Base-by-base conservation (phyloP, 2,329 filamentous ascomycete species). In the Fonsecaea nubica region DNA sequence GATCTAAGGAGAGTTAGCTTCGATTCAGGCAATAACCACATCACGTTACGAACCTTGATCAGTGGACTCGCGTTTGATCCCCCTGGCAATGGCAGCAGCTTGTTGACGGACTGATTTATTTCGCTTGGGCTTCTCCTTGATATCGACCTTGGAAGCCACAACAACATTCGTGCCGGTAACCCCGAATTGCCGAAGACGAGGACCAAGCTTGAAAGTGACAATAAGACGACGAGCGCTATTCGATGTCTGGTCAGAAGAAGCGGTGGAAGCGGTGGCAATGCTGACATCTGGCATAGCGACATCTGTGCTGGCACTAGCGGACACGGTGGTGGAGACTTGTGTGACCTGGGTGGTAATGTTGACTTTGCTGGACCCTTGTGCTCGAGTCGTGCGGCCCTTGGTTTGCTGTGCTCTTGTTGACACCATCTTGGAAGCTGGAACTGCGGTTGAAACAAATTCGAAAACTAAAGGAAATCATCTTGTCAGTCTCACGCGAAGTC, bases 371-470 rank as follows among this genome's bases (percentile, higher is more conserved):
- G 9, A 9, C 18, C 12, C 18, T n/a, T 42, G 35, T 30, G 58
- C 21, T 30, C 50, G 25, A 13, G 42, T 30, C 2, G 40, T 36
- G 21, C 21, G 35, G 12, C 58, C 58, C 18, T 42, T 42, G 6
- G 33, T n/a, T 1, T 15, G 3, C 33, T 52, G 52, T 21, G 57
- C 42, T 9, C 65, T 58, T 58, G 65, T 67, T 8, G 40, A 56
- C 7, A 62, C 62, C 65, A 67, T 67, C 4, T 38, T 67, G 63
- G 36, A 10, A 40, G 32, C 7, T 53, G 18, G 30, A 54, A 36
- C 35, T n/a, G 32, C 21, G 32, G 40, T 0, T 8, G 45, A 59
- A 42, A 18, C 5, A 59, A 48, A 45, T 33, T 32, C 21, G 32
- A 33, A 54, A n/a, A 8, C 35, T 38, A 54, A 38, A 42, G 33